Evolutionary conservation across 2,329 filamentous ascomycete genomes (phyloP), one percentile per base, ranked within the genome.

Genomic region (Claviceps sp.): DNA sequence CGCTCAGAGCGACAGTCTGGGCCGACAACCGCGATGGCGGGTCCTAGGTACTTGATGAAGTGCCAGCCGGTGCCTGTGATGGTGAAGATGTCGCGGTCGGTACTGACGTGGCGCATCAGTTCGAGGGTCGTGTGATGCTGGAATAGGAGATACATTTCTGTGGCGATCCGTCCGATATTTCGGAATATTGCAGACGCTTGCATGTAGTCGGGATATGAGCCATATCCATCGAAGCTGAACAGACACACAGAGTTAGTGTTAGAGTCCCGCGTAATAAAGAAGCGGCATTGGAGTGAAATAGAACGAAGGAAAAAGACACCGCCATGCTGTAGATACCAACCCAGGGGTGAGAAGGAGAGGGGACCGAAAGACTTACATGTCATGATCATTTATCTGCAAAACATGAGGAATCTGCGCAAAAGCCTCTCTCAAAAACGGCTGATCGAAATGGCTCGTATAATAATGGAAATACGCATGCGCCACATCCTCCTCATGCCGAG

Each of bases 21-120:
- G 0, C 91, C 93, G 49, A 95, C 84, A 0, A 95, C 85, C 0
- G 88, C 89, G 13, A 98, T 83, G 4, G 87, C 87, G 0, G 93
- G 93, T 0, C 93, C 93, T 5, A 98, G 79, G 61, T 86, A 96
- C 68, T 98, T 98, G 68, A 98, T 81, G 66, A 97, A 98, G 67
- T 98, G 93, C 93, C 93, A 98, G 7, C 93, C 93, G 20, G 86
- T 86, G n/a, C 93, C 91, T 0, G 93, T 97, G 51, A 98, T 85
- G 1, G 91, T 97, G 69, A 98, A 98, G 5, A 98, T 79, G 60
- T 98, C 93, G 47, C 83, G 77, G 62, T 98, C 93, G 46, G 87
- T 86, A 61, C 78, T 86, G 53, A 95, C 84, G 59, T 95, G 91
- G 50, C 90, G 86, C 52, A 98, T 79, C 43, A 97, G 86, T 63